Evolutionary conservation across 2,329 filamentous ascomycete species (phyloP).

Genomic region (Sarocladiaceae sp.): DNA sequence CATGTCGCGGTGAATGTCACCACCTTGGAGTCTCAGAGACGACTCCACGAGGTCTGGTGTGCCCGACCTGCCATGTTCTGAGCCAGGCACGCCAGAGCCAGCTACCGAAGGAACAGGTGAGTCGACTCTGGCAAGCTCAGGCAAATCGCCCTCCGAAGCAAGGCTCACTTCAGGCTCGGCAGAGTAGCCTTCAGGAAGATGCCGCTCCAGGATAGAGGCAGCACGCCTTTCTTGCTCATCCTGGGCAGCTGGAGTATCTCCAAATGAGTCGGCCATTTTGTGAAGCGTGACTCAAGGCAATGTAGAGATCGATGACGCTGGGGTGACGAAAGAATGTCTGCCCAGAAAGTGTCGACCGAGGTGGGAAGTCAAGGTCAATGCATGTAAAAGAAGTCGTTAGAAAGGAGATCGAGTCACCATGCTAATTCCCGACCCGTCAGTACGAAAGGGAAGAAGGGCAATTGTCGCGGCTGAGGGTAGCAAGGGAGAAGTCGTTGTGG

Average conservation of each 20-base stretch:
- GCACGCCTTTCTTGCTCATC: conserved; percentile 24
- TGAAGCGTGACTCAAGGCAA: neutral
- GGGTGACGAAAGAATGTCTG: neutral
- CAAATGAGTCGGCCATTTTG: conserved; percentile 23
- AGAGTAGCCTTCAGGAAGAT: conserved; percentile 35
- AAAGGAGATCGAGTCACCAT: too few relatives aligned
- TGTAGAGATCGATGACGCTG: neutral
- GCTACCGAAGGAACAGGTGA: conserved; percentile 14
- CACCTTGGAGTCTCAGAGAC: conserved; percentile 68
- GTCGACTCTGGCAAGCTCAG: conserved; percentile 12
- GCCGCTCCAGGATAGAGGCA: conserved; percentile 32
- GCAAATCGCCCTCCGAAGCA: conserved; percentile 7
- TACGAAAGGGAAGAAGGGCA: too few relatives aligned
- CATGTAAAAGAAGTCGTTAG: too few relatives aligned
- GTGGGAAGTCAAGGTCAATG: too few relatives aligned
- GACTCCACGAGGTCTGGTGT: conserved; percentile 47
- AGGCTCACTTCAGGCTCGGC: conserved; percentile 33
- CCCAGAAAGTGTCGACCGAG: neutral
- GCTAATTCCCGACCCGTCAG: too few relatives aligned
- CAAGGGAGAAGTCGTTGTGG: neutral
- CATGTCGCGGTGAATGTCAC: conserved; percentile 74
- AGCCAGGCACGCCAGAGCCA: conserved; percentile 13
- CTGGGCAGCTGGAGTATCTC: conserved; percentile 20
- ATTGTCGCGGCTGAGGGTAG: too few relatives aligned
- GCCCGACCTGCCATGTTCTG: conserved; percentile 17